A percentile compares a stretch with the other conserved stretches of the same genome.
These are phyloP conservation scores for Microsporum ferrugineum DNA, from an alignment of 2,329 filamentous ascomycete species.

Conservation along the genomic window DNA sequence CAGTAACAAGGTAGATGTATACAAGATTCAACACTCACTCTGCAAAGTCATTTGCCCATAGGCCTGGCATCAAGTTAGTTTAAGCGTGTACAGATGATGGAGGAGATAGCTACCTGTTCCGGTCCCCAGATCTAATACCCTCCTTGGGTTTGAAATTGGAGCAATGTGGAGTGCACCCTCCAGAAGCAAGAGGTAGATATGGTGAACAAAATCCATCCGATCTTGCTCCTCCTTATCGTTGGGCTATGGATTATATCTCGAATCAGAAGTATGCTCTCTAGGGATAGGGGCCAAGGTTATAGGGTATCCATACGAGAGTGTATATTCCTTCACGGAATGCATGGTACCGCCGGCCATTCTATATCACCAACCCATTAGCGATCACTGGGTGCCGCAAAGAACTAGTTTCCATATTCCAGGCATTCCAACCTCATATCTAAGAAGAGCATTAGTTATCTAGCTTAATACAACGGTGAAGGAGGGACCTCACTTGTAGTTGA, in stretches of 20 bases:
- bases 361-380: neutral
- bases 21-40: slow-evolving; percentile 2
- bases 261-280: neutral
- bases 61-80: neutral
- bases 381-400: neutral
- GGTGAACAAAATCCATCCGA: slow-evolving; percentile 40
- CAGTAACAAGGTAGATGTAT: neutral
- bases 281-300: neutral
- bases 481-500: slow-evolving; percentile 6
- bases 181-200: slow-evolving; percentile 41
- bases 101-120: slow-evolving; percentile 36
- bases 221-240: slow-evolving; percentile 14
- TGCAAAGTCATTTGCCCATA: slow-evolving; percentile 12
- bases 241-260: slow-evolving; percentile 5
- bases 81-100: too few species aligned
- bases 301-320: neutral
- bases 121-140: slow-evolving; percentile 48
- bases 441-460: neutral
- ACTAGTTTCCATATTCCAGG: neutral
- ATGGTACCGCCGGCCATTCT: slow-evolving; percentile 11
- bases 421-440: neutral
- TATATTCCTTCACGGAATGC: slow-evolving; percentile 10
- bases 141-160: slow-evolving; percentile 35
- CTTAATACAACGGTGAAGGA: neutral
- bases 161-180: slow-evolving; percentile 37